Evolutionary conservation across 805 yeast genomes (phyloP), one percentile per base, ranked within the genome.

Genomic region (Jamesozyma piceae): DNA sequence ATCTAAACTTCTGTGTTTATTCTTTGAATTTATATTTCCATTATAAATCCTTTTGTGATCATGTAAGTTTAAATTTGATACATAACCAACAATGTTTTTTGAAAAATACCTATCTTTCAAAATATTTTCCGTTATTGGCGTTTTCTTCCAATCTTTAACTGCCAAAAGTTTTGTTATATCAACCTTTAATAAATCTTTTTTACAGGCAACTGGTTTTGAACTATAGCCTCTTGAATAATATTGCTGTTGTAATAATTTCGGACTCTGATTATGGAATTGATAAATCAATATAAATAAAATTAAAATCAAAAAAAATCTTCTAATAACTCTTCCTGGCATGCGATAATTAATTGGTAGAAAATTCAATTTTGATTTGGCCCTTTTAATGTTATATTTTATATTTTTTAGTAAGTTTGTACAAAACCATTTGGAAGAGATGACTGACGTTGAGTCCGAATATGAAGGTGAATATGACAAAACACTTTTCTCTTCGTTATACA

Each of bases 181-280:
- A 5, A 43, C 27, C 14, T 37, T 29, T 15, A 37, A 22, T 13
- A 46, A 26, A 33, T 43, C 47, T 15, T 32, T 38, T 14, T 40
- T 42, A 17, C 24, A 51, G 38, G 47, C 50, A 51, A 39, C 46
- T 49, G 22, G 43, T 50, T 31, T 2, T 14, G 18, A 11, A n/a
- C n/a, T 31, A 17, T 15, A 31, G 18, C 11, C 13, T 31, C 10
- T 31, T 5, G 10, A 14, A 14, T 29, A 29, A n/a, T 29, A 29
- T n/a, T 31, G 18, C 15, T 31, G 4, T 31, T 31, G 34, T 24
- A 24, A 11, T 24, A 6, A 8, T 11, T 24, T 24, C 28, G 6
- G 6, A 24, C 28, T 11, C 11, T 24, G 10, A 24, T 24, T 11
- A 8, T 24, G 28, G 28, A 24, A 24, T 11, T 24, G 28, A 24